These are phyloP conservation scores for Scortechinia acanthostroma DNA, from an alignment of 2,329 filamentous ascomycete species.

Conservation along the genomic window DNA sequence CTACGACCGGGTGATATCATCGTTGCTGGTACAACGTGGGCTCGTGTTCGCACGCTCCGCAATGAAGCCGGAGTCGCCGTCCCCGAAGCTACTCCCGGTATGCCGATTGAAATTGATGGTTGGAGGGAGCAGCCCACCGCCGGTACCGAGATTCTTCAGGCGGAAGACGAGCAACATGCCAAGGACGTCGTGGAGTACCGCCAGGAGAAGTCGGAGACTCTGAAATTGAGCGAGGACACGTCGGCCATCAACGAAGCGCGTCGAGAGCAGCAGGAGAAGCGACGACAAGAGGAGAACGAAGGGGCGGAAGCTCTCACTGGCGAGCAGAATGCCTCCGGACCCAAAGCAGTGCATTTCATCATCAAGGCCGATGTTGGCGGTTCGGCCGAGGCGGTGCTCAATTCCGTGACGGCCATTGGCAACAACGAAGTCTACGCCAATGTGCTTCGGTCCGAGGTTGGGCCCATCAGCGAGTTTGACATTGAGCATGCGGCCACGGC, in stretches of 20 bases:
- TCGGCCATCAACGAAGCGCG: constrained; percentile 12
- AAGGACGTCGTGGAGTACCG: constrained; percentile 75
- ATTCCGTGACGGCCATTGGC: constrained; percentile 70
- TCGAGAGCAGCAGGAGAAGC: constrained; percentile 7
- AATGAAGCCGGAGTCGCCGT: constrained; percentile 77
- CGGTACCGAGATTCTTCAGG: constrained; percentile 80
- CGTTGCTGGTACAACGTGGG: constrained; percentile 82
- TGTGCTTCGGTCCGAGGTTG: constrained; percentile 72
- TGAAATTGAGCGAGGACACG: constrained; percentile 11
- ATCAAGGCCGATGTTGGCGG: constrained; percentile 90
- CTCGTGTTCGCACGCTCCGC: constrained; percentile 73
- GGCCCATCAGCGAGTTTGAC: constrained; percentile 76
- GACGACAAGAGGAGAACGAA: constrained; percentile 5
- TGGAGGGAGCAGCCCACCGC: constrained; percentile 77
- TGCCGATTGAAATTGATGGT: constrained; percentile 86
- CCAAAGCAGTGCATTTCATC: constrained; percentile 67
- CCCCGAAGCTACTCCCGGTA: constrained; percentile 73
- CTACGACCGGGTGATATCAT: constrained; percentile 74
- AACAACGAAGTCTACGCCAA: constrained; percentile 76
- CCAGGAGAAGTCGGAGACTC: constrained; percentile 53
- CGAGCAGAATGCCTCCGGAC: constrained; percentile 23
- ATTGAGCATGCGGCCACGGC: constrained; percentile 79
- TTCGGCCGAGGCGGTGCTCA: constrained; percentile 82
- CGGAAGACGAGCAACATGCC: constrained; percentile 71
- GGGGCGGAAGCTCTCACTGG: constrained; percentile 19